A percentile compares a stretch with the other conserved stretches of the same genome.
Conservation (phyloP, 768 basidiomycete genomes). For the Phylloporus arenicola region DNA sequence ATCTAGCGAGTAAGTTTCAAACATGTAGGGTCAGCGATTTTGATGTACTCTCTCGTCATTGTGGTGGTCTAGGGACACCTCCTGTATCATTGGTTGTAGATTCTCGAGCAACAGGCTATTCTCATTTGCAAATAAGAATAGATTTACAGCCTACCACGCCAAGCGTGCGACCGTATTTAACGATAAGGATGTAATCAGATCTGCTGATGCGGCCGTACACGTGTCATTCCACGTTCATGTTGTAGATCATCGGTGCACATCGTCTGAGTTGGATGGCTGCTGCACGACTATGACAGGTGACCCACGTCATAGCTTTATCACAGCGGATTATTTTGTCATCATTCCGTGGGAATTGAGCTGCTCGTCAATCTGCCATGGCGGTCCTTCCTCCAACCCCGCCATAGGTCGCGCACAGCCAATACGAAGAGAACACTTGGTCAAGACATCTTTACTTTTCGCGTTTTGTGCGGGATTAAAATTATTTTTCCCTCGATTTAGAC, state of each 20-base stretch:
- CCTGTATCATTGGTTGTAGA: background rate
- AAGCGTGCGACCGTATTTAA: slow-evolving; percentile 19
- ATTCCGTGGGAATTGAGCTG: slow-evolving; percentile 24
- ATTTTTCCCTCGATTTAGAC: background rate
- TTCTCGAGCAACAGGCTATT: slow-evolving; percentile 1
- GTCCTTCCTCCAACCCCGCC: background rate
- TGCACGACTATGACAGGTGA: no score
- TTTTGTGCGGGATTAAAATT: background rate
- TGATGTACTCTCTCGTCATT: background rate
- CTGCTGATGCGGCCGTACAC: slow-evolving; percentile 5
- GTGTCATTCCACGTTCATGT: slow-evolving; percentile 16
- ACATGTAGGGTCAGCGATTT: background rate
- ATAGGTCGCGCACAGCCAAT: background rate
- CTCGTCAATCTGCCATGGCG: background rate
- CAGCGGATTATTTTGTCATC: slow-evolving; percentile 19
- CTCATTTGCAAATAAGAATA: slow-evolving; percentile 14
- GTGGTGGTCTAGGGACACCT: background rate
- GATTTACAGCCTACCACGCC: background rate
- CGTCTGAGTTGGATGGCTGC: background rate
- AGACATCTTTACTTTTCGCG: background rate
- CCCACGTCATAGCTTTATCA: slow-evolving; percentile 30
- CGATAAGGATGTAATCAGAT: slow-evolving; percentile 21
- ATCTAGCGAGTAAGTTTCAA: background rate
- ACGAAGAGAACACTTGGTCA: background rate
- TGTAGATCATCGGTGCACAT: background rate